Evolutionary conservation across 2,329 filamentous ascomycete genomes (phyloP).

Genomic region (Penicillium sp.): DNA sequence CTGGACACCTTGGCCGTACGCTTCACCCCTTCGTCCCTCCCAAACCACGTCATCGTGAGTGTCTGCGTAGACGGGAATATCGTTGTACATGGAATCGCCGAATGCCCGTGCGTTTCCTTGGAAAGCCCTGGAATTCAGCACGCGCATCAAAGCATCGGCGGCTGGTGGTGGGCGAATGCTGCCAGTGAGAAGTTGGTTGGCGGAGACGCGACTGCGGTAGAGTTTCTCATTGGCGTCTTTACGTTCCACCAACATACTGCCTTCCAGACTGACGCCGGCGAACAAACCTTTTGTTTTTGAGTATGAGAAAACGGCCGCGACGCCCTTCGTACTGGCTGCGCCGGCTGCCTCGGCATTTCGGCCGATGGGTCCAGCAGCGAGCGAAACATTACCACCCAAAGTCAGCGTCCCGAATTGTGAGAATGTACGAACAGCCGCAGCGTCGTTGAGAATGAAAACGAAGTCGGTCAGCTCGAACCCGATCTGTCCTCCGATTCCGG

Average conservation of each 20-base stretch:
- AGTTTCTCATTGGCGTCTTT: slow-evolving; percentile 97
- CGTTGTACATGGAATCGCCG: slow-evolving; percentile 82
- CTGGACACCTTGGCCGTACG: slow-evolving; percentile 65
- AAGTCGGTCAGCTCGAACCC: slow-evolving; percentile 62
- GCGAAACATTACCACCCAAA: slow-evolving; percentile 91
- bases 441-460: slow-evolving; percentile 96
- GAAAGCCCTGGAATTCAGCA: slow-evolving; percentile 84
- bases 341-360: slow-evolving; percentile 95
- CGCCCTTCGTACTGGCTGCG: slow-evolving; percentile 82
- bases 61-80: slow-evolving; percentile 84
- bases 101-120: slow-evolving; percentile 58
- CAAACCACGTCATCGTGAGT: slow-evolving; percentile 78
- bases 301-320: slow-evolving; percentile 93
- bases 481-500: slow-evolving; percentile 52
- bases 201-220: slow-evolving; percentile 80
- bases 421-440: slow-evolving; percentile 85
- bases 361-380: slow-evolving; percentile 90
- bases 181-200: slow-evolving; percentile 77
- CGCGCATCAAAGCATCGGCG: slow-evolving; percentile 77
- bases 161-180: slow-evolving; percentile 74
- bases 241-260: slow-evolving; percentile 87
- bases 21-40: slow-evolving; percentile 71
- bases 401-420: slow-evolving; percentile 89
- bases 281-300: slow-evolving; percentile 98
- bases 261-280: slow-evolving; percentile 90